phyloP scores from a whole-genome alignment of 768 basidiomycete species.

The Exidia glandulosa region DNA sequence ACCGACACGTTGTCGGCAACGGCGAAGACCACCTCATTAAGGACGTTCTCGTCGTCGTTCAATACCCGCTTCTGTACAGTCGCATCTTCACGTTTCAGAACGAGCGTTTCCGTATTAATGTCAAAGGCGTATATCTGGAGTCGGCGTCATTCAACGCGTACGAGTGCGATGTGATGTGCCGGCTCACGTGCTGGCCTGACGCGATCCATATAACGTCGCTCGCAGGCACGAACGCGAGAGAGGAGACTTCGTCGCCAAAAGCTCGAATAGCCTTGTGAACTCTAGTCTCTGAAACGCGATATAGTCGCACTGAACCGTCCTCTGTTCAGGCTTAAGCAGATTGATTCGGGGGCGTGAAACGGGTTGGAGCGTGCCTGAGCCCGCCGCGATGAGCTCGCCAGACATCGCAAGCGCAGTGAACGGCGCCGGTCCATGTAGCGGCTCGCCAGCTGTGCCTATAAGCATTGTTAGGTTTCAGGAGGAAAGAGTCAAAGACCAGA shows the following conservation, averaged over 20 bases:
- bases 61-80: constrained; percentile 30
- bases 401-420: not conserved
- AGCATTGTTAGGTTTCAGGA: too few relatives aligned
- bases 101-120: constrained; percentile 38
- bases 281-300: constrained; percentile 46
- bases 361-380: not conserved
- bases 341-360: not conserved
- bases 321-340: constrained; percentile 32
- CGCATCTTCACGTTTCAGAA: constrained; percentile 44
- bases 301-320: constrained; percentile 62
- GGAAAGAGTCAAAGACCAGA: too few relatives aligned
- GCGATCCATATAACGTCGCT: constrained; percentile 53
- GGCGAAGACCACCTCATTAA: constrained; percentile 58
- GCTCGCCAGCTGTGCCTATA: too few relatives aligned
- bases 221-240: constrained; percentile 38
- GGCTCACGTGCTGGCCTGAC: constrained; percentile 47
- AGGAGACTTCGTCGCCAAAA: constrained; percentile 49
- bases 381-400: not conserved
- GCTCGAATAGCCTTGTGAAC: constrained; percentile 54
- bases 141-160: not conserved
- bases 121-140: constrained; percentile 29
- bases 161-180: too few relatives aligned
- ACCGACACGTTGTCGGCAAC: too few relatives aligned
- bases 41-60: constrained; percentile 39
- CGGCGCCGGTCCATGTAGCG: not conserved